Percentiles rank a stretch among this genome's conserved stretches.
These are phyloP conservation scores for Sclerotinia sclerotiorum DNA, from an alignment of 2,329 filamentous ascomycete genomes.

Conservation along the genomic window DNA sequence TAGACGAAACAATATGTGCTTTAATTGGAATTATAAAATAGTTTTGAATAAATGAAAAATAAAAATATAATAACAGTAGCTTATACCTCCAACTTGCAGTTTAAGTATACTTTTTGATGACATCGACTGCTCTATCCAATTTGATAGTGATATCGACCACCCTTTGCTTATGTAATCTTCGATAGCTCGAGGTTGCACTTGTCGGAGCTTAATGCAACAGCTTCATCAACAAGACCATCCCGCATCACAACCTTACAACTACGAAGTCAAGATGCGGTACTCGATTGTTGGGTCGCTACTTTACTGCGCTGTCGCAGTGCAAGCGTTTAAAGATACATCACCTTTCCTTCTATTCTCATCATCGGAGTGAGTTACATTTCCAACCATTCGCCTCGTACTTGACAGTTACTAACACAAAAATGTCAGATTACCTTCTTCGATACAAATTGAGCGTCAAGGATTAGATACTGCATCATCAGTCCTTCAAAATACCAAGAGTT, in stretches of 20 bases:
- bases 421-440: conserved; percentile 28
- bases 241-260: conserved; percentile 23
- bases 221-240: conserved; percentile 8
- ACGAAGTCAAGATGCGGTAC: conserved; percentile 52
- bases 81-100: too few relatives aligned
- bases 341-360: conserved; percentile 87
- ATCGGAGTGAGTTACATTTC: conserved; percentile 32
- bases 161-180: background rate
- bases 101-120: too few relatives aligned
- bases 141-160: background rate
- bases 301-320: conserved; percentile 57
- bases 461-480: conserved; percentile 33
- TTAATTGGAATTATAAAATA: background rate
- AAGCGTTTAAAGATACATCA: conserved; percentile 81
- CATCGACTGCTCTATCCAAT: too few relatives aligned
- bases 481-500: conserved; percentile 34
- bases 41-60: background rate
- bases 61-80: too few relatives aligned
- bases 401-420: conserved; percentile 13
- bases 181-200: conserved; percentile 8
- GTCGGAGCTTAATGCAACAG: conserved; percentile 23
- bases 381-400: background rate
- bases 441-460: conserved; percentile 25
- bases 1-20: too few relatives aligned
- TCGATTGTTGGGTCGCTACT: conserved; percentile 50